Conservation (phyloP, 345 rosid genomes). For the Sonneratia caseolaris region DNA sequence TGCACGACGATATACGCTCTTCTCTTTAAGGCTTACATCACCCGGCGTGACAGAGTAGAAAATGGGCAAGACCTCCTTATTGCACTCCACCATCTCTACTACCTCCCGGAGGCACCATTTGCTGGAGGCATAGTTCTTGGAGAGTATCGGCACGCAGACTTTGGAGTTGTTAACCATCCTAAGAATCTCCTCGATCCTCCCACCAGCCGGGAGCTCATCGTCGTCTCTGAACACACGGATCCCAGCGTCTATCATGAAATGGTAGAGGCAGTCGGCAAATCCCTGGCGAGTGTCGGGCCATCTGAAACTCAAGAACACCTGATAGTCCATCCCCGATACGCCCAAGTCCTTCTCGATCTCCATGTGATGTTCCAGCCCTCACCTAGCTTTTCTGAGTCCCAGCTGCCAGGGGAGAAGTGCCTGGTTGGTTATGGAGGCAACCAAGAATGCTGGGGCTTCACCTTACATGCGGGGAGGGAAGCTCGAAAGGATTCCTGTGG, state of each 20-base stretch:
- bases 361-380: too few species aligned
- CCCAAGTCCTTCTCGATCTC: too few species aligned
- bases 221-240: not conserved
- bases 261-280: not conserved
- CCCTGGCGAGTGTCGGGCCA: not conserved
- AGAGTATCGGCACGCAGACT: not conserved
- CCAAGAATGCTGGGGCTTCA: too few species aligned
- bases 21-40: too few species aligned
- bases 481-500: too few species aligned
- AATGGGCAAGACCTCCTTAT: not conserved
- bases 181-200: not conserved
- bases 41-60: not conserved
- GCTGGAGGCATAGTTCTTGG: constrained; percentile 1
- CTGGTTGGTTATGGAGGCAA: too few species aligned
- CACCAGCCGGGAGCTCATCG: not conserved
- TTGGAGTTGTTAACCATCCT: not conserved
- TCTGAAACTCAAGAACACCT: constrained; percentile 1
- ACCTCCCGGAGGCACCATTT: constrained; percentile 7
- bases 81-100: not conserved
- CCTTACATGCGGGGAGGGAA: too few species aligned
- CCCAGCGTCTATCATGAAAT: not conserved
- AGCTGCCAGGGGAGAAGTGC: too few species aligned
- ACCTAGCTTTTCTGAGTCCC: too few species aligned
- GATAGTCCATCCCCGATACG: not conserved
- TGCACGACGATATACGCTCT: too few species aligned